phyloP scores from a whole-genome alignment of 2,329 filamentous ascomycete genomes.

The Alternaria sp. region DNA sequence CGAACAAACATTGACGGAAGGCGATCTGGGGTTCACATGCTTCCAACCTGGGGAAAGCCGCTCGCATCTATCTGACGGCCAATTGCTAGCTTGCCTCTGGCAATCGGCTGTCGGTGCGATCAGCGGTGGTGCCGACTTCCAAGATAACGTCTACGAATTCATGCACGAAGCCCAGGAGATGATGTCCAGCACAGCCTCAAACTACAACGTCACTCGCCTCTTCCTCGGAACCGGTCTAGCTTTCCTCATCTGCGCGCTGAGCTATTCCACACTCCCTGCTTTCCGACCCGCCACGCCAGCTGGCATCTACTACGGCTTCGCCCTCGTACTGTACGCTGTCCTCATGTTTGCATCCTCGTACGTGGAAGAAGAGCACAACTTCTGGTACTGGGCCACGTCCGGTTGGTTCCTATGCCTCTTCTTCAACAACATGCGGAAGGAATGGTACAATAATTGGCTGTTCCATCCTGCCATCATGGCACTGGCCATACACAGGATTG shows the following conservation, averaged over 20 bases:
- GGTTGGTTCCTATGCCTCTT: conserved; percentile 67
- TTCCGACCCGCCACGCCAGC: conserved; percentile 60
- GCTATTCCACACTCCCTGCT: conserved; percentile 40
- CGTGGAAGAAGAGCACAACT: conserved; percentile 97
- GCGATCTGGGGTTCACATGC: conserved; percentile 18
- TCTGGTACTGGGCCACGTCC: conserved; percentile 91
- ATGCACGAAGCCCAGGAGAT: conserved; percentile 74
- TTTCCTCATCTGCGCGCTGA: conserved; percentile 51
- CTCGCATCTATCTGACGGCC: conserved; percentile 26
- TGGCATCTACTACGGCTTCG: conserved; percentile 46
- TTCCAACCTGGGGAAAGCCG: conserved; percentile 8
- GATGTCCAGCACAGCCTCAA: conserved; percentile 90
- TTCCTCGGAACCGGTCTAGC: conserved; percentile 54
- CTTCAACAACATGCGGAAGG: conserved; percentile 43
- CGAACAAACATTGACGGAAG: conserved; percentile 17
- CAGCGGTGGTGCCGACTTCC: conserved; percentile 4
- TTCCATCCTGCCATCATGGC: conserved; percentile 54
- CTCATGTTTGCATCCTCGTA: conserved; percentile 99
- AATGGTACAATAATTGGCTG: conserved; percentile 31
- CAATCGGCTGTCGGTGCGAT: conserved; percentile 40
- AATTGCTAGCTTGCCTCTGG: conserved; percentile 73
- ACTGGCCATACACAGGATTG: conserved; percentile 68
- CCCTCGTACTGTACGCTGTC: conserved; percentile 65
- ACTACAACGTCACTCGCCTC: conserved; percentile 78
- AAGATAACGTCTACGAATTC: conserved; percentile 62